These are phyloP conservation scores for Tylopilus sp. DNA, from an alignment of 768 basidiomycete species.

Conservation along the genomic window DNA sequence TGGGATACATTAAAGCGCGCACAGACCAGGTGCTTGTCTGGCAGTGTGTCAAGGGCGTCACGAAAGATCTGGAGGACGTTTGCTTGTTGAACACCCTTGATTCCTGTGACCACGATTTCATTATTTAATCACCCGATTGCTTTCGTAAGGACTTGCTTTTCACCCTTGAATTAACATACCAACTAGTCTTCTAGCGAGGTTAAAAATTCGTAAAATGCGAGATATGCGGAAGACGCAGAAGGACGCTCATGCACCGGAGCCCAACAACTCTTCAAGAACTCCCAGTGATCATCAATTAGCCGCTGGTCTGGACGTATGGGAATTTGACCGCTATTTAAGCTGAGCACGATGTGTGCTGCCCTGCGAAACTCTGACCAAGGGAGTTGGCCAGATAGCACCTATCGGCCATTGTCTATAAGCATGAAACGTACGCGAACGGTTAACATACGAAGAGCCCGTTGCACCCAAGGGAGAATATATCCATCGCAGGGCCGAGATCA, in stretches of 20 bases:
- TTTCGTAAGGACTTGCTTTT: background rate
- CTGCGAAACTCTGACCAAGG: constrained; percentile 14
- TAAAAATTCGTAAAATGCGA: constrained; percentile 8
- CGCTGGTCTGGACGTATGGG: constrained; percentile 7
- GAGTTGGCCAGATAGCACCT: constrained; percentile 13
- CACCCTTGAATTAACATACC: no score
- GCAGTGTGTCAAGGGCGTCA: constrained; percentile 5
- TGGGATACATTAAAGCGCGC: constrained; percentile 13
- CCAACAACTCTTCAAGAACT: constrained; percentile 14
- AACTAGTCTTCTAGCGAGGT: background rate
- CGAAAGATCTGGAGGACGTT: constrained; percentile 9
- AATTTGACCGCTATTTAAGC: background rate
- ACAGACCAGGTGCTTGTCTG: constrained; percentile 14
- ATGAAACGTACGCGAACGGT: background rate
- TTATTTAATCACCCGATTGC: background rate
- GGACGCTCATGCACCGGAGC: constrained; percentile 5
- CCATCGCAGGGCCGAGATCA: background rate
- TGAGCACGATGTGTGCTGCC: constrained; percentile 3
- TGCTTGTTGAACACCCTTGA: constrained; percentile 7
- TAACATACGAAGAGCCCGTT: constrained; percentile 10
- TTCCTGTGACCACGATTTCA: background rate
- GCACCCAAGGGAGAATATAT: constrained; percentile 14
- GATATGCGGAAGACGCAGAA: constrained; percentile 10
- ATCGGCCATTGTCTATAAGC: background rate
- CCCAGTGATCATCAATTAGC: constrained; percentile 6